Conservation (phyloP, 2,329 filamentous ascomycete genomes). For the Malbranchea zuffiana region DNA sequence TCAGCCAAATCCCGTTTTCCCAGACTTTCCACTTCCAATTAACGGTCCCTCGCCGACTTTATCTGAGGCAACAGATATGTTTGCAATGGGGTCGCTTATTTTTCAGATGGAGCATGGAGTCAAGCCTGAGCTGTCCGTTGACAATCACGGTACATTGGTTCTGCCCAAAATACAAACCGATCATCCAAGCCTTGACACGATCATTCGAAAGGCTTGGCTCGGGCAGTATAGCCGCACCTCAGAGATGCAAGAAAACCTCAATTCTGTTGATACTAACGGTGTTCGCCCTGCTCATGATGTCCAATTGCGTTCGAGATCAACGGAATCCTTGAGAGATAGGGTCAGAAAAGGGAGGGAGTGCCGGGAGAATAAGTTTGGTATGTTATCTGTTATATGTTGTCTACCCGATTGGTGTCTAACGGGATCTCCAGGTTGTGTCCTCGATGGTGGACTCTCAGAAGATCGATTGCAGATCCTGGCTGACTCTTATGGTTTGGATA, state of each 20-base stretch:
- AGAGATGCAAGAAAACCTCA: background rate
- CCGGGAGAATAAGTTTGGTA: too few relatives aligned
- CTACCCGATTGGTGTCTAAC: too few relatives aligned
- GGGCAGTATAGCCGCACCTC: slow-evolving; percentile 1
- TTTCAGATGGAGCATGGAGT: slow-evolving; percentile 1
- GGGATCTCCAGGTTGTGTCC: slow-evolving; percentile 1
- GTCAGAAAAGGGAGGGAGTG: too few relatives aligned
- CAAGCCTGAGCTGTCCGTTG: background rate
- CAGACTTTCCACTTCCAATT: background rate
- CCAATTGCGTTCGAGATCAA: too few relatives aligned
- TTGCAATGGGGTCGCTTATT: slow-evolving; percentile 1
- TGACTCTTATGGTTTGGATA: background rate
- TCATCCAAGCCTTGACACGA: background rate
- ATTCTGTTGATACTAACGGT: background rate
- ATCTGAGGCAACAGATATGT: slow-evolving; percentile 1
- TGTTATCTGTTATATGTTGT: too few relatives aligned
- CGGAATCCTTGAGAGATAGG: too few relatives aligned
- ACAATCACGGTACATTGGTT: too few relatives aligned
- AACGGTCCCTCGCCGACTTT: slow-evolving; percentile 1
- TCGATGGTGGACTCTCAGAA: background rate
- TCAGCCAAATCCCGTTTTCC: background rate
- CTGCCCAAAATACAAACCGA: background rate
- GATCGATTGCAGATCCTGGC: background rate
- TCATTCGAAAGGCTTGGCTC: slow-evolving; percentile 1
- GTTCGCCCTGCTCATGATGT: too few relatives aligned